Base-by-base conservation (phyloP, 768 basidiomycete species). In the Tylopilus felleus region DNA sequence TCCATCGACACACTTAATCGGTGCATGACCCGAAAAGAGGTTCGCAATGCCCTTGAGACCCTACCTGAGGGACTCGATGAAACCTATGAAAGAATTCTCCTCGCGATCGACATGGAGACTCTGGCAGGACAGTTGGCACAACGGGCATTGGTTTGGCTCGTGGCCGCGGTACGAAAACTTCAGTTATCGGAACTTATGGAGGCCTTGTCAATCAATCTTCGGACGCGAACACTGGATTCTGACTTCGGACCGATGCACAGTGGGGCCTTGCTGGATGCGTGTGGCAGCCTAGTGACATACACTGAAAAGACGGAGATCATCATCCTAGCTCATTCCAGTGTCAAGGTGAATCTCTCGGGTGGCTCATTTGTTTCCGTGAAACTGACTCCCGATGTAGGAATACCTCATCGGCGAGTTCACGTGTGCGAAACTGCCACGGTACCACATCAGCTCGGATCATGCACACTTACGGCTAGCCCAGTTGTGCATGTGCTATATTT, bases 281-380 rank as follows among this genome's bases (percentile, higher is more conserved):
- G 55, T 19, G 44, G 55, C n/a, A 56, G 52, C 21, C 21, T 56
- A 3, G 44, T 56, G 17, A 55, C 55, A 3, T 56, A 54, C 13
- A 40, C 5, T 16, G 31, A 41, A 33, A 35, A 41, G n/a, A 55
- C 52, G 19, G 52, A 4, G 1, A 10, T 47, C 2, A 36, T 56
- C 8, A 54, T 54, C 8, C 31, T 56, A 12, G 40, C 55, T n/a
- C 52, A 56, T 12, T 40, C 16, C 8, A 56, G 53, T 13, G 52
- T 47, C 17, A 55, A 36, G 45, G 55, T 56, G 17, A 31, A 13
- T 13, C 14, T 38, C n/a, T 19, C 7, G 7, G n/a, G n/a, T 38
- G 4, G n/a, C 8, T 38, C 1, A 29, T 2, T 5, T n/a, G 35
- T 29, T 9, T 29, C 13, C 5, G 13, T 33, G 33, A 5, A 6